Percentiles rank a stretch among this genome's conserved stretches.
Evolutionary conservation across 495 filamentous ascomycete species (phyloP).

Genomic region (Niebla homalea): DNA sequence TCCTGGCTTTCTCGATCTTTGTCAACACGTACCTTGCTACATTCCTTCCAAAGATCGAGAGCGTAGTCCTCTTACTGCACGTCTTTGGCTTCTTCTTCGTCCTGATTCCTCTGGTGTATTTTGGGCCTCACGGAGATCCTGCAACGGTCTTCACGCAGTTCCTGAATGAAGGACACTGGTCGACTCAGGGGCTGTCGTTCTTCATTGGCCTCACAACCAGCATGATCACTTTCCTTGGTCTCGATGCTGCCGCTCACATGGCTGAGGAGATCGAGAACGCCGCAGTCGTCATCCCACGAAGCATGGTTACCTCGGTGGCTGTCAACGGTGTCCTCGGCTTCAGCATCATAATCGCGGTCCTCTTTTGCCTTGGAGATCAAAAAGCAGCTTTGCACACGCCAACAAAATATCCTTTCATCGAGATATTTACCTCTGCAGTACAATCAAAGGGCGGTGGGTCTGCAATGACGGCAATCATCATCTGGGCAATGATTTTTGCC

Average conservation of each 20-base stretch:
- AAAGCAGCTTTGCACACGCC: conserved; percentile 21
- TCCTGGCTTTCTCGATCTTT: conserved; percentile 23
- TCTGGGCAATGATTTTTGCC: conserved; percentile 28
- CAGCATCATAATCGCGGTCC: conserved; percentile 17
- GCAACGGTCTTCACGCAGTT: conserved; percentile 34
- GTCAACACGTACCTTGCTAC: conserved; percentile 30
- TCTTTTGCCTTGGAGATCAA: conserved; percentile 22
- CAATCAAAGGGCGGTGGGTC: conserved; percentile 23
- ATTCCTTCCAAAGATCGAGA: conserved; percentile 31
- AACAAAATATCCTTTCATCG: conserved; percentile 28
- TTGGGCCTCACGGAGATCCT: conserved; percentile 28
- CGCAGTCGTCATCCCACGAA: conserved; percentile 27
- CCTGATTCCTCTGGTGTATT: conserved; percentile 33
- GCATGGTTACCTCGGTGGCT: conserved; percentile 29
- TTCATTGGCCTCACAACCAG: conserved; percentile 26
- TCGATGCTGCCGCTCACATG: conserved; percentile 14
- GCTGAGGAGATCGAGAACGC: conserved; percentile 36
- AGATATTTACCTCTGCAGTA: conserved; percentile 22
- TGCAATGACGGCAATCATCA: conserved; percentile 21
- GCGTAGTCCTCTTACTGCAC: conserved; percentile 34
- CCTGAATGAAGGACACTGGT: conserved; percentile 32
- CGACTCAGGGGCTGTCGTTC: conserved; percentile 29
- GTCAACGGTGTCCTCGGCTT: conserved; percentile 31
- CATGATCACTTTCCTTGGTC: not conserved
- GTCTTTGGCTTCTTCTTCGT: conserved; percentile 40